Evolutionary conservation across 1,139 yeast species (phyloP).

Genomic region (Nematodospora anomalae): DNA sequence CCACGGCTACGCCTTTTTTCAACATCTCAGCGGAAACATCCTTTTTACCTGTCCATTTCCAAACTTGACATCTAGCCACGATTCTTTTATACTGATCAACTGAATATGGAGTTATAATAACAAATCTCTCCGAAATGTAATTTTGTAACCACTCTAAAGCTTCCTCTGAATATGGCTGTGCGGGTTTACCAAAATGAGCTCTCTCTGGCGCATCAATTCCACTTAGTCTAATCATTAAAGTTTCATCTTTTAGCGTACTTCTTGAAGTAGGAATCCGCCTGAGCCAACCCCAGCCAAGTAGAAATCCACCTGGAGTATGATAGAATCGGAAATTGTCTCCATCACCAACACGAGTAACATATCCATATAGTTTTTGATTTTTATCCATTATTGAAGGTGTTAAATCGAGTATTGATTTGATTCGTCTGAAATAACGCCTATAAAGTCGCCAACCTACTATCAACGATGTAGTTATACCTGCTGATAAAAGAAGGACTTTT

Average conservation of each 20-base stretch:
- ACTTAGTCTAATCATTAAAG: constrained; percentile 71
- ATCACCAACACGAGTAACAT: constrained; percentile 91
- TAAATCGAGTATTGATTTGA: constrained; percentile 38
- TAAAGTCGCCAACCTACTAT: constrained; percentile 35
- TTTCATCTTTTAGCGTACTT: constrained; percentile 52
- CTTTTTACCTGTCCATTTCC: constrained; percentile 71
- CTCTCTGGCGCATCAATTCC: constrained; percentile 99
- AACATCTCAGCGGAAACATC: constrained; percentile 91
- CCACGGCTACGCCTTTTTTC: constrained; percentile 76
- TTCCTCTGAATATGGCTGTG: constrained; percentile 86
- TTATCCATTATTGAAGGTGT: constrained; percentile 39
- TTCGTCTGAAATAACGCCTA: constrained; percentile 34
- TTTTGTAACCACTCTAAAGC: constrained; percentile 74
- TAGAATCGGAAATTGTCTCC: constrained; percentile 92
- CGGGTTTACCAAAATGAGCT: constrained; percentile 91
- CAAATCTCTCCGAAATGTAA: constrained; percentile 62
- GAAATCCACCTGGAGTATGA: constrained; percentile 89
- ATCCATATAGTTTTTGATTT: constrained; percentile 57
- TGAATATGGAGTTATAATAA: constrained; percentile 74
- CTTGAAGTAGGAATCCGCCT: constrained; percentile 49
- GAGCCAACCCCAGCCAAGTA: constrained; percentile 94
- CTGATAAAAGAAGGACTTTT: constrained; percentile 40
- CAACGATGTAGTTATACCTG: constrained; percentile 35
- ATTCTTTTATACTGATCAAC: constrained; percentile 88
- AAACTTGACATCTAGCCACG: constrained; percentile 76